Conservation (phyloP, 306 rosid species). For the Aeschynomene evenia region DNA sequence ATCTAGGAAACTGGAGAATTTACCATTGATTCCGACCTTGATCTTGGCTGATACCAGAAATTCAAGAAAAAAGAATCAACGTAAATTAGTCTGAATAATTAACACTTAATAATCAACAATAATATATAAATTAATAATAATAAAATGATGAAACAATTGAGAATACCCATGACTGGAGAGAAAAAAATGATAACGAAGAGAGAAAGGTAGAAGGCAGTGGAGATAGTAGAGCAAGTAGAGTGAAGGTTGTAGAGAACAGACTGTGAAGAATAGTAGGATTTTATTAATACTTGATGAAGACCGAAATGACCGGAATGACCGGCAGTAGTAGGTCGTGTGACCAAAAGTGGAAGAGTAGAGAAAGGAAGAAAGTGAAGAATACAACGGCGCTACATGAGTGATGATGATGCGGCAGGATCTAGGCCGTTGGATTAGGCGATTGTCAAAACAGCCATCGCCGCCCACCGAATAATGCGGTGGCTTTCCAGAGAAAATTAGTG, state of each 20-base stretch:
- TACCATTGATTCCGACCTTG: conserved; percentile 81
- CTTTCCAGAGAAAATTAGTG: neutral
- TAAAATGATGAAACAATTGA: neutral
- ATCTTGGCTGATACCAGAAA: conserved; percentile 45
- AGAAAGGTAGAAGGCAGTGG: neutral
- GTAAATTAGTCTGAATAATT: neutral
- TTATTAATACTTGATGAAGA: neutral
- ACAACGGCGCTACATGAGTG: neutral
- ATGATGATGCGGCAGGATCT: neutral
- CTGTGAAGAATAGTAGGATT: neutral
- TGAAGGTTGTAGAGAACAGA: neutral
- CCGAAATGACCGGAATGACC: neutral
- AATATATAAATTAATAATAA: no score
- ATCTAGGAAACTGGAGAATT: neutral
- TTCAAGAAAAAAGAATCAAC: neutral
- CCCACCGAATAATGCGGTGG: neutral
- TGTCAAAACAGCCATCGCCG: no score
- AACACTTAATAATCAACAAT: no score
- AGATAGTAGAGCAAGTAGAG: neutral
- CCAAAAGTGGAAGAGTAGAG: no score
- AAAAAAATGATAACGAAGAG: neutral
- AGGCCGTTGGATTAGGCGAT: neutral
- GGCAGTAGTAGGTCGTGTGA: no score
- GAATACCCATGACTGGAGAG: conserved; percentile 34
- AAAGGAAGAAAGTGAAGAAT: neutral